A percentile compares a stretch with the other conserved stretches of the same genome.
phyloP scores from a whole-genome alignment of 768 basidiomycete genomes.

The Mycena belliarum region DNA sequence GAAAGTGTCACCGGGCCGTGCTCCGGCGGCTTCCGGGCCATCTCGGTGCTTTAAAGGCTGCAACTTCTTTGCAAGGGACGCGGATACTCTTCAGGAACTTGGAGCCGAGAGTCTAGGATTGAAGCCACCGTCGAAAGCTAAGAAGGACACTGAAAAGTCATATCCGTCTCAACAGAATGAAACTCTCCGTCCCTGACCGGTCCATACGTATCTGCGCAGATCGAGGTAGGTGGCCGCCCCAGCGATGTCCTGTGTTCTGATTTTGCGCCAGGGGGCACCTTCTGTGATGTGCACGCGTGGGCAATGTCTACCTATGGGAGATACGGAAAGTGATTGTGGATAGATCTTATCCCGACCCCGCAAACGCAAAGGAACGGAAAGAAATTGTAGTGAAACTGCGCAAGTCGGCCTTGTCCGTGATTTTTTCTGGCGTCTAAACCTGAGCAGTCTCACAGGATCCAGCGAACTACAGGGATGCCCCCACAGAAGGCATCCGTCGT shows the following conservation, averaged over 20 bases:
- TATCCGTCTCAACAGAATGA: too few relatives aligned
- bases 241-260: background rate
- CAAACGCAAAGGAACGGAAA: slow-evolving; percentile 57
- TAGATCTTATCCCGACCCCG: slow-evolving; percentile 76
- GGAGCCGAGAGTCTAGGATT: too few relatives aligned
- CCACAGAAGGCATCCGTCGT: slow-evolving; percentile 90
- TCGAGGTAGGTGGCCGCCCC: slow-evolving; percentile 42
- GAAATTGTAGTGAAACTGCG: slow-evolving; percentile 91
- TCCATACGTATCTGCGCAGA: slow-evolving; percentile 88
- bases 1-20: too few relatives aligned
- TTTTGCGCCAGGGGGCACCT: slow-evolving; percentile 62
- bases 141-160: too few relatives aligned
- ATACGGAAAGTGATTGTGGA: background rate
- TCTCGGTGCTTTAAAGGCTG: too few relatives aligned
- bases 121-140: too few relatives aligned
- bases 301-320: slow-evolving; percentile 25
- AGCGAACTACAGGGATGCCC: slow-evolving; percentile 86
- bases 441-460: slow-evolving; percentile 84
- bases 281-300: slow-evolving; percentile 86
- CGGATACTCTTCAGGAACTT: too few relatives aligned
- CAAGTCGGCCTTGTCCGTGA: slow-evolving; percentile 35
- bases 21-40: too few relatives aligned
- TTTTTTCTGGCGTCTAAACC: background rate
- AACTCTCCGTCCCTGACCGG: slow-evolving; percentile 71
- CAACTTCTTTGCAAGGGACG: too few relatives aligned